These are phyloP conservation scores for Mycena filopes DNA, from an alignment of 768 basidiomycete species.

Conservation along the genomic window DNA sequence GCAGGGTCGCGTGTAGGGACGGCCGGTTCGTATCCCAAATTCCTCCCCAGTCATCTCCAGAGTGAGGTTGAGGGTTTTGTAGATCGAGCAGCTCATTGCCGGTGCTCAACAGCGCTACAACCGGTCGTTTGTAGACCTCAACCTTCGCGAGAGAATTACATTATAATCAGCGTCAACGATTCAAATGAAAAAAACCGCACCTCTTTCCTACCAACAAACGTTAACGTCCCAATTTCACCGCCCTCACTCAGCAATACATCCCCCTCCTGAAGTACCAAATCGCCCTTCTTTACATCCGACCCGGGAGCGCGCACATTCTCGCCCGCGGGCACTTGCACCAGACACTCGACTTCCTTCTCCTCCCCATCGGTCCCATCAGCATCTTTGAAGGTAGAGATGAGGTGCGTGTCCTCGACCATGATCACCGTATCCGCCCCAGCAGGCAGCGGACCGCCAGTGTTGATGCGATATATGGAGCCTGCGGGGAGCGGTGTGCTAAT, in stretches of 20 bases:
- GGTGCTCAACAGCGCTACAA: slow-evolving; percentile 85
- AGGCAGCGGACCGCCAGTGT: slow-evolving; percentile 88
- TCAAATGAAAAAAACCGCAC: slow-evolving; percentile 48
- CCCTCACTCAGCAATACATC: slow-evolving; percentile 72
- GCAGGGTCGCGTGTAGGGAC: slow-evolving; percentile 73
- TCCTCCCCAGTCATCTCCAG: slow-evolving; percentile 66
- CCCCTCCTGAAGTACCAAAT: slow-evolving; percentile 71
- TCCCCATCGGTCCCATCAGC: slow-evolving; percentile 59
- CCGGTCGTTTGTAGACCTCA: slow-evolving; percentile 73
- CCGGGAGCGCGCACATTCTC: slow-evolving; percentile 83
- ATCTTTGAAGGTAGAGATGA: slow-evolving; percentile 63
- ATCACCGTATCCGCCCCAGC: slow-evolving; percentile 80
- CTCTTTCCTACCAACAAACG: slow-evolving; percentile 80
- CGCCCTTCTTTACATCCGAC: slow-evolving; percentile 77
- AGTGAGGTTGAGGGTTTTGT: slow-evolving; percentile 49
- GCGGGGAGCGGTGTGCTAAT: slow-evolving; percentile 59
- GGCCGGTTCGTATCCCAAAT: slow-evolving; percentile 92
- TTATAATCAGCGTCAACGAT: not conserved
- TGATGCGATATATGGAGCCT: slow-evolving; percentile 77
- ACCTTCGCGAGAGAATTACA: slow-evolving; percentile 61
- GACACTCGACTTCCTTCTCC: slow-evolving; percentile 76
- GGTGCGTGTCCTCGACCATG: slow-evolving; percentile 93
- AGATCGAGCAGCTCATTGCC: slow-evolving; percentile 85
- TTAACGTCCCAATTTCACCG: slow-evolving; percentile 86
- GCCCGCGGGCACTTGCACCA: slow-evolving; percentile 66